Percentiles rank a stretch among this genome's conserved stretches.
These are phyloP conservation scores for Emericellopsis atlantica DNA, from an alignment of 2,329 filamentous ascomycete genomes.

Conservation along the genomic window DNA sequence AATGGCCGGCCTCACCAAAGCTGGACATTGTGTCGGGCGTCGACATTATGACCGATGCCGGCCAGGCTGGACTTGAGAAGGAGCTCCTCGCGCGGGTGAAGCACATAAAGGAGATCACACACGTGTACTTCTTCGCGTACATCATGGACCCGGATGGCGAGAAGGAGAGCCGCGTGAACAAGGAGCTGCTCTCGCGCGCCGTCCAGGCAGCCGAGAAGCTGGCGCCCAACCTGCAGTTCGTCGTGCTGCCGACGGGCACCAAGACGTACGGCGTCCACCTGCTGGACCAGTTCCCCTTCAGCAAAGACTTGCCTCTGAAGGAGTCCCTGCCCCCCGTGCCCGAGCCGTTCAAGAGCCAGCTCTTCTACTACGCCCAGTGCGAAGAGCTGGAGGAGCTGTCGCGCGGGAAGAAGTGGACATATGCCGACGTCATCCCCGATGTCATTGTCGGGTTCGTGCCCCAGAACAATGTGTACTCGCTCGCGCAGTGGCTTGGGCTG, in stretches of 20 bases:
- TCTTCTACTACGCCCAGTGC: conserved; percentile 33
- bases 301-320: conserved; percentile 19
- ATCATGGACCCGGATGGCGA: conserved; percentile 19
- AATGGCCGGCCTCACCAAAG: conserved; percentile 16
- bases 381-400: conserved; percentile 21
- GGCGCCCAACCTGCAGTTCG: conserved; percentile 21
- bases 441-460: conserved; percentile 29
- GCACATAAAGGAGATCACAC: conserved; percentile 22
- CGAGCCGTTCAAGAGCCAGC: conserved; percentile 24
- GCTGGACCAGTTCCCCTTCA: conserved; percentile 13
- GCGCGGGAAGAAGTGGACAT: conserved; percentile 25
- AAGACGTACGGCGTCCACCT: conserved; percentile 22
- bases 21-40: conserved; percentile 19
- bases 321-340: conserved; percentile 26
- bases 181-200: conserved; percentile 22
- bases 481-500: conserved; percentile 23
- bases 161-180: conserved; percentile 20
- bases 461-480: conserved; percentile 26
- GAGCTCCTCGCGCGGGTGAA: conserved; percentile 19
- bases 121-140: conserved; percentile 29
- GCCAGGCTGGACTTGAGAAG: conserved; percentile 14
- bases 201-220: conserved; percentile 22
- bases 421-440: conserved; percentile 29
- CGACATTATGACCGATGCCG: conserved; percentile 16
- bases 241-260: conserved; percentile 26